Base-by-base conservation (phyloP, 805 yeast genomes). In the Pachysolen tannophilus region DNA sequence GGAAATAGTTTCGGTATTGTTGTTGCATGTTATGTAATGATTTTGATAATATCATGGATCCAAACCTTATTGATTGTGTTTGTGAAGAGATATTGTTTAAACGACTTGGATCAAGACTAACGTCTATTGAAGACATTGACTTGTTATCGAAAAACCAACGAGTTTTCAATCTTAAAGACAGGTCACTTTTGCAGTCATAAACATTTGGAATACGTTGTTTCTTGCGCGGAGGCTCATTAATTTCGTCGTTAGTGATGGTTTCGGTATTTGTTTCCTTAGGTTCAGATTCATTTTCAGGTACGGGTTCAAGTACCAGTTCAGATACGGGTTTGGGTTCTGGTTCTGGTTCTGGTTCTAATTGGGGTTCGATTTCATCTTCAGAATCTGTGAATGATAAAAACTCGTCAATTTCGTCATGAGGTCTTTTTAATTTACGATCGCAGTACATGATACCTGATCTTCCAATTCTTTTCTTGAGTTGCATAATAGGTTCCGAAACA, bases 11-110 rank as follows among this genome's bases (percentile, higher is more conserved):
- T 20, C 40, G 40, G 26, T 55, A 54, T 43, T 56, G 64, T 43
- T 61, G 69, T 32, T 54, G 59, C 20, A 49, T 41, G 44, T 56
- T 55, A 35, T 60, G 63, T 38, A 83, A 83, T 0, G 96, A 79
- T 55, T 88, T 90, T 4, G 92, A 75, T 28, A 87, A 65, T 21
- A 90, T 59, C 96, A 87, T 87, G 6, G 94, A 75, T 7, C 96
- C 95, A 58, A 88, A 88, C 40, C 97, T 66, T 20, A 90, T 83
- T 1, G 83, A 78, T 57, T 88, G 97, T 2, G 96, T 87, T 34
- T 79, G 90, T 35, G 80, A 80, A 10, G 86, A 74, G 28, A 88
- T 85, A 43, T 82, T 81, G 51, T 88, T 88, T 47, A 88, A 66
- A 37, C 72, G 69, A 0, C 95, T 78, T 0, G 97, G 96, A 55